phyloP scores from a whole-genome alignment of 2,329 filamentous ascomycete species.

The Bipolaris victoriae region DNA sequence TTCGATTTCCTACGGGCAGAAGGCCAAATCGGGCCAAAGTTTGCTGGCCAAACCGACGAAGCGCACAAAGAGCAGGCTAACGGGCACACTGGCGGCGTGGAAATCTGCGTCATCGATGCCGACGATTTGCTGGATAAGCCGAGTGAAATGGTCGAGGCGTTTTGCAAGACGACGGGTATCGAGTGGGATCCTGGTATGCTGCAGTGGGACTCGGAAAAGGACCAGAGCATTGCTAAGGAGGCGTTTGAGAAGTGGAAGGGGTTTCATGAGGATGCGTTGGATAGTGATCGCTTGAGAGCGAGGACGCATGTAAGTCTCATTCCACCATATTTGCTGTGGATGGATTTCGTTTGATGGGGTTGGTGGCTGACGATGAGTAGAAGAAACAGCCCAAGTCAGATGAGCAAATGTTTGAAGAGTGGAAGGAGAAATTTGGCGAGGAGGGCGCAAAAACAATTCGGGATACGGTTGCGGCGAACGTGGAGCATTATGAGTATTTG shows the following conservation, averaged over 20 bases:
- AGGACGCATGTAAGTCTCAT: constrained; percentile 64
- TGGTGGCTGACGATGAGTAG: constrained; percentile 31
- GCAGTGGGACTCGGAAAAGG: constrained; percentile 78
- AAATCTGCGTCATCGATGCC: constrained; percentile 88
- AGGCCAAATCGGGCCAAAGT: constrained; percentile 71
- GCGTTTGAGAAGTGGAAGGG: constrained; percentile 97
- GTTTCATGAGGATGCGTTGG: constrained; percentile 93
- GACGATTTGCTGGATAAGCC: constrained; percentile 92
- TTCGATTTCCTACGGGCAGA: constrained; percentile 81
- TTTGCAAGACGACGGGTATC: constrained; percentile 81
- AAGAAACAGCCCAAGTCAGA: constrained; percentile 68
- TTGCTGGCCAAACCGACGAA: constrained; percentile 56
- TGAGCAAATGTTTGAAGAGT: constrained; percentile 72
- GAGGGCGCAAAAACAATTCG: constrained; percentile 73
- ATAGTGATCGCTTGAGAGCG: constrained; percentile 76
- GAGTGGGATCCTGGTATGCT: constrained; percentile 81
- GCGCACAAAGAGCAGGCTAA: constrained; percentile 43
- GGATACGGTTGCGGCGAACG: constrained; percentile 72
- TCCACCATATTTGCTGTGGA: background rate
- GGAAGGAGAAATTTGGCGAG: constrained; percentile 75
- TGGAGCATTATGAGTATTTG: constrained; percentile 79
- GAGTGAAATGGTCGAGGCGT: constrained; percentile 73
- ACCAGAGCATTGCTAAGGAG: constrained; percentile 69
- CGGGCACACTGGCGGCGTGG: constrained; percentile 53
- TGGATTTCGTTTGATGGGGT: too few relatives aligned